phyloP scores from a whole-genome alignment of 2,329 filamentous ascomycete species.

The Alternaria ethzedia region DNA sequence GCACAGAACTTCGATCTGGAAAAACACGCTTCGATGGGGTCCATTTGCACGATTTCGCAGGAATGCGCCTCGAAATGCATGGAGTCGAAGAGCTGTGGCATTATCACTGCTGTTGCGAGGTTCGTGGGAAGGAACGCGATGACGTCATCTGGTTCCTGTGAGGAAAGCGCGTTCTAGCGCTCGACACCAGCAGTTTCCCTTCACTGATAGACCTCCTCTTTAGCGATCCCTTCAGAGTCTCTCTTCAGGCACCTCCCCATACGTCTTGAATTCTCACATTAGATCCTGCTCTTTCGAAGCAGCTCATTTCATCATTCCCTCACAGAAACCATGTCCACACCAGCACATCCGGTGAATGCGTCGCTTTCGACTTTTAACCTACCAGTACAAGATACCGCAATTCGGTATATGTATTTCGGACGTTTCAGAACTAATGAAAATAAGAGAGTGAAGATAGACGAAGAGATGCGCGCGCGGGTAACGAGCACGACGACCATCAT shows the following conservation, averaged over 20 bases:
- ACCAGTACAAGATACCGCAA: background rate
- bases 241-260: background rate
- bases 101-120: background rate
- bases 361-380: background rate
- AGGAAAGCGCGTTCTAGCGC: background rate
- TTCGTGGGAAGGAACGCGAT: background rate
- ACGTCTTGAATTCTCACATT: background rate
- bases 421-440: background rate
- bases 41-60: background rate
- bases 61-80: background rate
- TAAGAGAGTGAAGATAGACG: background rate
- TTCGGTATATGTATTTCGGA: background rate
- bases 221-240: background rate
- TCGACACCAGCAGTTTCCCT: background rate
- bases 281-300: background rate
- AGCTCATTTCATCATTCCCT: background rate
- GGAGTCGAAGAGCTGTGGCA: background rate
- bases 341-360: background rate
- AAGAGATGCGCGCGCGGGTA: background rate
- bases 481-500: background rate
- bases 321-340: background rate
- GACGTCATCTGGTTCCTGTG: background rate
- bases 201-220: background rate
- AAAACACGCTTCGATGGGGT: no score
- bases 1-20: background rate